phyloP scores from a whole-genome alignment of 1,284 basidiomycete genomes.

The Sanguinoderma infundibulare region DNA sequence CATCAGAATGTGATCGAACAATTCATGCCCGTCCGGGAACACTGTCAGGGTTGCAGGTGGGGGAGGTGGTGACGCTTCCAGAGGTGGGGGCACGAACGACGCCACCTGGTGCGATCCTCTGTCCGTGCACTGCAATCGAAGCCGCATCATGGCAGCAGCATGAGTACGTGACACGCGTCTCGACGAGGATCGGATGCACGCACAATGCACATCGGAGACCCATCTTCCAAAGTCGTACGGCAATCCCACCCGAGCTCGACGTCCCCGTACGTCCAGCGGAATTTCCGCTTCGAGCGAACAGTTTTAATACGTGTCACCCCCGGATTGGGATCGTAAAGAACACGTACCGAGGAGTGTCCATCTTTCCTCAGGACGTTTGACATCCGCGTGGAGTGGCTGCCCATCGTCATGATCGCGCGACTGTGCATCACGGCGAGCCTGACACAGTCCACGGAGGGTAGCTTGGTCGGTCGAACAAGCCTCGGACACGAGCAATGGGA shows the following conservation, averaged over 20 bases:
- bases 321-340: not conserved
- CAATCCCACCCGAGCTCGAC: constrained; percentile 48
- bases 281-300: constrained; percentile 39
- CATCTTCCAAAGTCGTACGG: constrained; percentile 45
- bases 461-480: not conserved
- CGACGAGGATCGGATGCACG: constrained; percentile 14
- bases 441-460: not conserved
- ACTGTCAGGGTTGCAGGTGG: constrained; percentile 46
- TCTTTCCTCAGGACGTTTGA: constrained; percentile 41
- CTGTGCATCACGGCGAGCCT: constrained; percentile 45
- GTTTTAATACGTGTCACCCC: not conserved
- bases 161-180: not conserved
- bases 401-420: constrained; percentile 45
- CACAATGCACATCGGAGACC: constrained; percentile 49
- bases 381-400: constrained; percentile 41
- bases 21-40: constrained; percentile 47
- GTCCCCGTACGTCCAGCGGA: constrained; percentile 41
- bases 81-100: constrained; percentile 48
- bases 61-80: constrained; percentile 45
- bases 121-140: constrained; percentile 37
- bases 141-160: not conserved
- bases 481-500: not conserved
- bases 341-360: constrained; percentile 37
- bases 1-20: constrained; percentile 49
- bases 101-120: constrained; percentile 41